A percentile compares a stretch with the other conserved stretches of the same genome.
phyloP scores from a whole-genome alignment of 148 eudicot species.

The Spergularia bocconei region DNA sequence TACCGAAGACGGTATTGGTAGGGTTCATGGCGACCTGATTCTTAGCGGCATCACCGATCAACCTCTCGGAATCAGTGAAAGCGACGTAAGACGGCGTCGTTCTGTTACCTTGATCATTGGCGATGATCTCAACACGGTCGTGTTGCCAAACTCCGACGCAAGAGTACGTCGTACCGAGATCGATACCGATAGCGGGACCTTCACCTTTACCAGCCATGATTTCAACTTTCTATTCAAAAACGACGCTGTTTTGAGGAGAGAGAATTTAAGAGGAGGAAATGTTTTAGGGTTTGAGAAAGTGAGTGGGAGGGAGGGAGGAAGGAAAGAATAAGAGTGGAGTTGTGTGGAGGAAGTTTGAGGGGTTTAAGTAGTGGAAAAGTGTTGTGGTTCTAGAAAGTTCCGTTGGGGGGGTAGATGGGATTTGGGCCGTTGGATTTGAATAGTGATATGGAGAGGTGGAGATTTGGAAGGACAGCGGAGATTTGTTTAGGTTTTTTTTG shows the following conservation, averaged over 20 bases:
- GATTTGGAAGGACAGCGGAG: slow-evolving; percentile 2
- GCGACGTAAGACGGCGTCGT: slow-evolving; percentile 37
- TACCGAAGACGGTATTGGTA: slow-evolving; percentile 34
- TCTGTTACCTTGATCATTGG: slow-evolving; percentile 35
- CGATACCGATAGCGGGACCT: slow-evolving; percentile 32
- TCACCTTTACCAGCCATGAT: slow-evolving; percentile 30
- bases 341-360: neutral
- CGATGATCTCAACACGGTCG: slow-evolving; percentile 34
- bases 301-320: too few relatives aligned
- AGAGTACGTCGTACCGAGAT: slow-evolving; percentile 28
- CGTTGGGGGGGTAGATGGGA: neutral
- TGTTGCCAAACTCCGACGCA: slow-evolving; percentile 34
- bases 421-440: slow-evolving; percentile 11
- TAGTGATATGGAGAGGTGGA: neutral
- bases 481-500: slow-evolving; percentile 2
- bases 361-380: neutral
- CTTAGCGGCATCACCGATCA: slow-evolving; percentile 35
- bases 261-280: neutral
- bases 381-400: slow-evolving; percentile 15
- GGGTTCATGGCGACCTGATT: slow-evolving; percentile 39
- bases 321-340: neutral
- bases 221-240: neutral
- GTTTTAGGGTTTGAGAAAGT: neutral
- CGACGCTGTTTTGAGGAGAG: neutral
- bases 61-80: slow-evolving; percentile 29